phyloP scores from a whole-genome alignment of 345 rosid species.

The Murraya koenigii region DNA sequence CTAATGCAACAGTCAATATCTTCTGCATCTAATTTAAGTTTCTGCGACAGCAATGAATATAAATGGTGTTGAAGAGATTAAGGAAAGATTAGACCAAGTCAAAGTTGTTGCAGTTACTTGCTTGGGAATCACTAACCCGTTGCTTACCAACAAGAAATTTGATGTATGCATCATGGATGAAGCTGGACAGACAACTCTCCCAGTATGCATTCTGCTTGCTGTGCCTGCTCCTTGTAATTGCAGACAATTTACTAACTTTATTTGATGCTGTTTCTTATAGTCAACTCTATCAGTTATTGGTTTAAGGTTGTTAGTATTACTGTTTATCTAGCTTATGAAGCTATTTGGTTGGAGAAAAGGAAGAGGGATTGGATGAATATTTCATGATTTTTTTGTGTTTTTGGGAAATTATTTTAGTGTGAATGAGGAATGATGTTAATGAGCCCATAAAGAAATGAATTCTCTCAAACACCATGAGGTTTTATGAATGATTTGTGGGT shows the following conservation, averaged over 20 bases:
- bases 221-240: not conserved
- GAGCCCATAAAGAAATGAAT: not conserved
- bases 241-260: constrained; percentile 1
- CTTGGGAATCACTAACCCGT: constrained; percentile 84
- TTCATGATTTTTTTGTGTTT: not conserved
- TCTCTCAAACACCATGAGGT: not conserved
- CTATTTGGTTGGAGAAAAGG: not conserved
- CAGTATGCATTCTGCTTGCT: constrained; percentile 50
- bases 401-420: not conserved
- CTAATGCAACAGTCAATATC: constrained; percentile 8
- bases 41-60: constrained; percentile 48
- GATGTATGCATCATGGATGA: constrained; percentile 97
- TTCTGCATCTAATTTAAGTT: constrained; percentile 25
- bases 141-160: constrained; percentile 78
- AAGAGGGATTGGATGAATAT: not conserved
- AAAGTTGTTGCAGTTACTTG: constrained; percentile 96
- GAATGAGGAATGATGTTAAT: not conserved
- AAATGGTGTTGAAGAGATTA: constrained; percentile 66
- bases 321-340: not conserved
- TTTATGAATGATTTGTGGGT: constrained; percentile 19
- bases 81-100: constrained; percentile 59
- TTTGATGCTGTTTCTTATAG: not conserved
- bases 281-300: not conserved
- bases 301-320: not conserved
- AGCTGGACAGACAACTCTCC: constrained; percentile 95